These are phyloP conservation scores for Pythium sp. DNA, from an alignment of 352 stramenopile genomes.

Conservation along the genomic window DNA sequence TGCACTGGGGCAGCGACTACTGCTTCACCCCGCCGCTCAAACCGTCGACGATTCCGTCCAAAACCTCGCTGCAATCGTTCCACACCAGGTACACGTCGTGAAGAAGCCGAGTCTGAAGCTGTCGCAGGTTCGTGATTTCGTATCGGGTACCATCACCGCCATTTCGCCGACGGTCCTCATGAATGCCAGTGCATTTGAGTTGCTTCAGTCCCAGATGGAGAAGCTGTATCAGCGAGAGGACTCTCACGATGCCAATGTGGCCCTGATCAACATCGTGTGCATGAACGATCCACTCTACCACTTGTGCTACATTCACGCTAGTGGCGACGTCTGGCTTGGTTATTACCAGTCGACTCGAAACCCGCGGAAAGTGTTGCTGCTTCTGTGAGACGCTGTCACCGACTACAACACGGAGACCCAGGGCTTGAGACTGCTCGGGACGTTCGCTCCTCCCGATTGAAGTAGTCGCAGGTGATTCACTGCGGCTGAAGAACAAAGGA, in stretches of 20 bases:
- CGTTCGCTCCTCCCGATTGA: not conserved
- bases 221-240: slow-evolving; percentile 1
- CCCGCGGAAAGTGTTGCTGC: not conserved
- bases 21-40: slow-evolving; percentile 18
- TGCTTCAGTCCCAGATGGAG: not conserved
- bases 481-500: not conserved
- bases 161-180: slow-evolving; percentile 1
- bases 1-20: slow-evolving; percentile 35
- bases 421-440: not conserved
- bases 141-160: not conserved
- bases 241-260: not conserved
- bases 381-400: not conserved
- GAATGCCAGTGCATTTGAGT: not conserved
- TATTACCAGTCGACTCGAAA: slow-evolving; percentile 5
- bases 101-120: not conserved
- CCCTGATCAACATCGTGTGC: not conserved
- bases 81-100: not conserved
- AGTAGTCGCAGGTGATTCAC: not conserved
- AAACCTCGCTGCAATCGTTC: not conserved
- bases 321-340: not conserved
- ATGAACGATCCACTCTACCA: slow-evolving; percentile 2
- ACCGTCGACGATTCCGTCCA: too few species aligned
- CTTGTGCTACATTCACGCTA: not conserved
- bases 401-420: not conserved
- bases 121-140: not conserved